Base-by-base conservation (phyloP, 352 stramenopile genomes). In the Globisporangium heterothallicum region DNA sequence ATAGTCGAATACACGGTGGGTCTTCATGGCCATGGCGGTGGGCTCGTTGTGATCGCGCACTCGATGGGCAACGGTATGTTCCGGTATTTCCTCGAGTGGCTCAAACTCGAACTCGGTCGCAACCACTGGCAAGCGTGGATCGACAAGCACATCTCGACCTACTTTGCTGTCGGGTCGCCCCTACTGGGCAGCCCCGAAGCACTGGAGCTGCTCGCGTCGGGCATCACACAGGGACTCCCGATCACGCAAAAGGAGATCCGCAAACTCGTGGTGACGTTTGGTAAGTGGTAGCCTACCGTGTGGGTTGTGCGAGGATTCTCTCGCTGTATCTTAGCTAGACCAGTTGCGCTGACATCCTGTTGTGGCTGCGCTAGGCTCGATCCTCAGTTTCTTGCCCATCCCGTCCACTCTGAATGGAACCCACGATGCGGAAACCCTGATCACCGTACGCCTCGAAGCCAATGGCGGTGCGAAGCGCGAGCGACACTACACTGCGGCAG, bases 41-140 rank as follows among this genome's bases (percentile, higher is more conserved):
- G 79, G 14, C 57, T 88, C 24, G 78, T 92, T 26, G 74, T 92
- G 26, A 84, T 92, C 56, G 81, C 78, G 0, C 81, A 92, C 52
- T 92, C 81, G 27, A 88, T 92, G 72, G 81, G 81, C 27, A 92
- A 92, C 54, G 68, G 69, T 30, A 56, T 90, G 16, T 84, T 92
- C 21, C 78, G 78, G 3, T 92, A 92, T 66, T 92, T 92, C 41
- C 71, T 92, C 27, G 74, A 75, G 51, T 92, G 81, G 81, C 63
- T 92, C 47, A 80, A 85, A 49, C 71, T 83, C 45, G 78, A 92
- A 50, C 65, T 92, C 19, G 79, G 79, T 1, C 61, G 65, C 6
- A 78, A 91, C 44, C 67, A 88, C 59, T 87, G 72, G 72, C 73
- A 87, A 32, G 52, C 66, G 36, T 92, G 81, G 81, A 85, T 92